phyloP scores from a whole-genome alignment of 2,329 filamentous ascomycete genomes.

The Penicillium sp. region DNA sequence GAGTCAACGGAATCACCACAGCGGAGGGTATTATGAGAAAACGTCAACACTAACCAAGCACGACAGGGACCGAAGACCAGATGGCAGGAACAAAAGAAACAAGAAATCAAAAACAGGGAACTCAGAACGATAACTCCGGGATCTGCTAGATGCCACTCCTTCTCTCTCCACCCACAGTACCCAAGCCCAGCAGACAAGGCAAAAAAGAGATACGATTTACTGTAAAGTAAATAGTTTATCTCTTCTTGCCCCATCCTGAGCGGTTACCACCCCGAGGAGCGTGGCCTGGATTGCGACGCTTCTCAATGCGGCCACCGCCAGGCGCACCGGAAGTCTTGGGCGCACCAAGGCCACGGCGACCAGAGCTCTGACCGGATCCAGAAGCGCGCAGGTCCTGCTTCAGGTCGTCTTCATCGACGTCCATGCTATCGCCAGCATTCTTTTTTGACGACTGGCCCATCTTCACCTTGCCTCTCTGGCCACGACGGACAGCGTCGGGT shows the following conservation, averaged over 20 bases:
- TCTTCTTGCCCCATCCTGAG: slow-evolving; percentile 10
- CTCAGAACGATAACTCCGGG: slow-evolving; percentile 4
- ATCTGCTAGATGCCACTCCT: slow-evolving; percentile 8
- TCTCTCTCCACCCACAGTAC: neutral
- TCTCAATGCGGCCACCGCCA: slow-evolving; percentile 21
- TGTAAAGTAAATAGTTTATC: neutral
- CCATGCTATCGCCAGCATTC: slow-evolving; percentile 35
- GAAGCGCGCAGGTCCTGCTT: slow-evolving; percentile 16
- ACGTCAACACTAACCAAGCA: slow-evolving; percentile 8
- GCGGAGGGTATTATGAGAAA: slow-evolving; percentile 10
- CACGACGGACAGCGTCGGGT: slow-evolving; percentile 49
- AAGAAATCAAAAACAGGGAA: neutral
- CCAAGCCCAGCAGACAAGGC: neutral
- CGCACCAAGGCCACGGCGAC: slow-evolving; percentile 21
- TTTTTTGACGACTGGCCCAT: slow-evolving; percentile 43
- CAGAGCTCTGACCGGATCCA: slow-evolving; percentile 11
- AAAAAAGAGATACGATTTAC: neutral
- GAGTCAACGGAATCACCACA: slow-evolving; percentile 10
- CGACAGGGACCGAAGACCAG: slow-evolving; percentile 8
- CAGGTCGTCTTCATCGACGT: slow-evolving; percentile 36
- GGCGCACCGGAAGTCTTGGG: slow-evolving; percentile 21
- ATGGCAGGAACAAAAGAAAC: slow-evolving; percentile 4
- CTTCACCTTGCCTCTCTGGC: slow-evolving; percentile 53
- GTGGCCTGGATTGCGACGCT: slow-evolving; percentile 20
- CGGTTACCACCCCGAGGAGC: slow-evolving; percentile 4